A percentile compares a stretch with the other conserved stretches of the same genome.
These are phyloP conservation scores for Sanghuangporus baumii DNA, from an alignment of 1,284 basidiomycete genomes.

Conservation along the genomic window DNA sequence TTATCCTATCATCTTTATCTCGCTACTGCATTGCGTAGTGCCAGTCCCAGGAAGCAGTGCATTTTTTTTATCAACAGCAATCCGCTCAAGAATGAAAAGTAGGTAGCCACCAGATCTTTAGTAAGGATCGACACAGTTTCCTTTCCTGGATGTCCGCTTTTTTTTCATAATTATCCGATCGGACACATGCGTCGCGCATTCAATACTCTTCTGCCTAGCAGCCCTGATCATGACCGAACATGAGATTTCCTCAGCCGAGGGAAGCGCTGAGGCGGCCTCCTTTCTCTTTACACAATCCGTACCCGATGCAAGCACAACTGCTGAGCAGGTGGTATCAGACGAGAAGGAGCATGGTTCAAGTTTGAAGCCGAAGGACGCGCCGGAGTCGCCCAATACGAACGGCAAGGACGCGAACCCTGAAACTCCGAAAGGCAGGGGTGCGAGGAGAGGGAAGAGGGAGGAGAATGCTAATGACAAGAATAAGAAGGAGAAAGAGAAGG, in stretches of 20 bases:
- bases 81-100: too few relatives aligned
- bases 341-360: neutral
- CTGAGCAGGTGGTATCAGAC: neutral
- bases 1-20: too few relatives aligned
- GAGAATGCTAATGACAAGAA: neutral
- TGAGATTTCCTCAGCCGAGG: neutral
- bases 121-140: neutral
- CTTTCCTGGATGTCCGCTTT: neutral
- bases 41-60: too few relatives aligned
- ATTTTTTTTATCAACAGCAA: too few relatives aligned
- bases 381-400: neutral
- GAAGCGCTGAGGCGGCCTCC: neutral
- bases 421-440: slow-evolving; percentile 3
- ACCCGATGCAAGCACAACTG: neutral
- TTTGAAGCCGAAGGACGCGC: neutral
- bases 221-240: slow-evolving; percentile 4
- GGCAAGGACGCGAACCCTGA: neutral
- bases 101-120: too few relatives aligned
- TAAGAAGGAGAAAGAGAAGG: slow-evolving; percentile 16
- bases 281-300: neutral
- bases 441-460: slow-evolving; percentile 9
- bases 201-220: neutral
- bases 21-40: too few relatives aligned
- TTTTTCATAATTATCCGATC: neutral
- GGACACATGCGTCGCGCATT: neutral